Evolutionary conservation across 768 basidiomycete species (phyloP).

Genomic region (Termitomyces sp.): DNA sequence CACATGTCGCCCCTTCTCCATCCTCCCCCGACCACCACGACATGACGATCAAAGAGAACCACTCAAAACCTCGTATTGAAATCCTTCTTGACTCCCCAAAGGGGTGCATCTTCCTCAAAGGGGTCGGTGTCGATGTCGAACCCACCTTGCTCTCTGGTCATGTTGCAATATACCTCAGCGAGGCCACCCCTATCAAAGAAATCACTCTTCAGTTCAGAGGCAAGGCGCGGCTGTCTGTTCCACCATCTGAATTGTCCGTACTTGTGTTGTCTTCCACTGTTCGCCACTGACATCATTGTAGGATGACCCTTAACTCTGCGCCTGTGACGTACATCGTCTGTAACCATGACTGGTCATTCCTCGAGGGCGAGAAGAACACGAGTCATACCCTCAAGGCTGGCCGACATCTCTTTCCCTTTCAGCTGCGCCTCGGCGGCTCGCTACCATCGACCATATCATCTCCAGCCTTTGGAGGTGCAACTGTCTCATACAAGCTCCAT

Average conservation of each 20-base stretch:
- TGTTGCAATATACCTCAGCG: conserved; percentile 74
- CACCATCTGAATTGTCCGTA: conserved; percentile 56
- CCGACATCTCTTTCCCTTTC: conserved; percentile 89
- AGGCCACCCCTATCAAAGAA: conserved; percentile 82
- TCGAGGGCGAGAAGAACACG: conserved; percentile 76
- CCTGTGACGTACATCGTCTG: conserved; percentile 61
- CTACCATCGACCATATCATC: conserved; percentile 77
- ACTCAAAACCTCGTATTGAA: conserved; percentile 55
- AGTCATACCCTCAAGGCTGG: conserved; percentile 95
- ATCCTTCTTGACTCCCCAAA: conserved; percentile 68
- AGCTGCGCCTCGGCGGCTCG: conserved; percentile 78
- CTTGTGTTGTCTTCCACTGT: conserved; percentile 4
- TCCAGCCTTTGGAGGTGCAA: conserved; percentile 50
- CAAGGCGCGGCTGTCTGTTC: conserved; percentile 68
- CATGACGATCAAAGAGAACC: conserved; percentile 45
- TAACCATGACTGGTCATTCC: conserved; percentile 90
- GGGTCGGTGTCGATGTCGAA: conserved; percentile 80
- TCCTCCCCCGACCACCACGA: conserved; percentile 8
- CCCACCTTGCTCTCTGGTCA: conserved; percentile 78
- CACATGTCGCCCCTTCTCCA: conserved; percentile 5
- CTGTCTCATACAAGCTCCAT: conserved; percentile 85
- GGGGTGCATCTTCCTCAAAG: conserved; percentile 59
- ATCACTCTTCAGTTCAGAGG: conserved; percentile 83
- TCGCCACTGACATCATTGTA: conserved; percentile 17
- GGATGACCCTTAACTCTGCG: conserved; percentile 40